phyloP scores from a whole-genome alignment of 23 red algal genomes.

The Gracilariopsis chorda region DNA sequence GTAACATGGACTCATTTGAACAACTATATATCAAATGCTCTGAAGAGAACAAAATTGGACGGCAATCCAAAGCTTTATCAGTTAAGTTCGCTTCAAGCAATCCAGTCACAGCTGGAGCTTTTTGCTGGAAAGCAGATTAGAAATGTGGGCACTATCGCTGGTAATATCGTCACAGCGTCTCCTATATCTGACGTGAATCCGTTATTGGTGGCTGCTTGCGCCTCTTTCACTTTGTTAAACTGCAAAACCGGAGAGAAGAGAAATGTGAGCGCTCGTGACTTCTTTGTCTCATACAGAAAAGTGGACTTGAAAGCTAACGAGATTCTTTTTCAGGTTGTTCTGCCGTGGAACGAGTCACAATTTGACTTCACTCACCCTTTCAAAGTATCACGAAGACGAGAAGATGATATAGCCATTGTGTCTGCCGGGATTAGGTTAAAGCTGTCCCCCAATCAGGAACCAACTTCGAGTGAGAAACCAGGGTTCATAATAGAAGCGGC shows the following conservation, averaged over 20 bases:
- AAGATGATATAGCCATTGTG: constrained; percentile 95
- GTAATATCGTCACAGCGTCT: constrained; percentile 89
- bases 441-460: neutral
- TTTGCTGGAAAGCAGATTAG: constrained; percentile 87
- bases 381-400: constrained; percentile 74
- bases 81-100: constrained; percentile 28
- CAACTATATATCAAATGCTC: neutral
- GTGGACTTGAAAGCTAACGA: constrained; percentile 48
- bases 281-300: constrained; percentile 72
- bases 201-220: constrained; percentile 63
- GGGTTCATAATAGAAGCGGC: constrained; percentile 7
- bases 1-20: constrained; percentile 57
- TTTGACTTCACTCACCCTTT: constrained; percentile 61
- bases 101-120: constrained; percentile 57
- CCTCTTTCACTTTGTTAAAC: constrained; percentile 46
- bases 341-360: constrained; percentile 65
- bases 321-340: constrained; percentile 39
- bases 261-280: constrained; percentile 35
- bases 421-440: constrained; percentile 67
- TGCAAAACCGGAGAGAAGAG: constrained; percentile 3
- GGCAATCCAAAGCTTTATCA: neutral
- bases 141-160: constrained; percentile 71
- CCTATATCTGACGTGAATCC: constrained; percentile 94
- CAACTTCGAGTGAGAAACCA: neutral
- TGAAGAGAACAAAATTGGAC: neutral